These are phyloP conservation scores for Lentinula lateritia DNA, from an alignment of 768 basidiomycete genomes.

Conservation along the genomic window DNA sequence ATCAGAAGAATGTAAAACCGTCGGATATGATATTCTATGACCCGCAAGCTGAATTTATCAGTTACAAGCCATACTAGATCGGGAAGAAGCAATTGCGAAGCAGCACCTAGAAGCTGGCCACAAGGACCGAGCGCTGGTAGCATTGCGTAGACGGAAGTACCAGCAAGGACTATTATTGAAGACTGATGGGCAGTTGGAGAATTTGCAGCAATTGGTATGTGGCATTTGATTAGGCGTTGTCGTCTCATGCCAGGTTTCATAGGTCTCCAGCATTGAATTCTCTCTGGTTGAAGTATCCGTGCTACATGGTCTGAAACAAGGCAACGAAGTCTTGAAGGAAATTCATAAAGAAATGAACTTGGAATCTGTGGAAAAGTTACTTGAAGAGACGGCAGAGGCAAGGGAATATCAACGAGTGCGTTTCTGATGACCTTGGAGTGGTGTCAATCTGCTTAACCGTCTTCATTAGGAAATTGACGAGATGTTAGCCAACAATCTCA, in stretches of 20 bases:
- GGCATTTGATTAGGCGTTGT: not conserved
- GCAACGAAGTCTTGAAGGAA: constrained; percentile 88
- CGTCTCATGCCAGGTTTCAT: not conserved
- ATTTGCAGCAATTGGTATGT: constrained; percentile 80
- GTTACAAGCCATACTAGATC: constrained; percentile 83
- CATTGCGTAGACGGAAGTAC: constrained; percentile 88
- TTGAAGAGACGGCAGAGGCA: constrained; percentile 92
- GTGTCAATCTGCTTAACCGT: not conserved
- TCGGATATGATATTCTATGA: not conserved
- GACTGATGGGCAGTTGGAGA: constrained; percentile 88
- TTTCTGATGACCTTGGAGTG: not conserved
- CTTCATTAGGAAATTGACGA: constrained; percentile 82
- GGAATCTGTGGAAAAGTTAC: constrained; percentile 87
- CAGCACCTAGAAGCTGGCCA: constrained; percentile 74
- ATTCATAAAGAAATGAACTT: constrained; percentile 92
- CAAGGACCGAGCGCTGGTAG: constrained; percentile 83
- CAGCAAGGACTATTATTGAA: constrained; percentile 82
- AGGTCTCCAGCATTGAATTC: constrained; percentile 98
- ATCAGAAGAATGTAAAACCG: constrained; percentile 79
- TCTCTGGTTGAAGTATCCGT: constrained; percentile 91
- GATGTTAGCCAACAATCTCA: constrained; percentile 76
- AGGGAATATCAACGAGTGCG: constrained; percentile 82
- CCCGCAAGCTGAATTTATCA: constrained; percentile 22
- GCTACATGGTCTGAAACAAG: constrained; percentile 87
- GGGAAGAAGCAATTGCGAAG: constrained; percentile 88